phyloP scores from a whole-genome alignment of 768 basidiomycete species.

The Tricholoma bakamatsutake region DNA sequence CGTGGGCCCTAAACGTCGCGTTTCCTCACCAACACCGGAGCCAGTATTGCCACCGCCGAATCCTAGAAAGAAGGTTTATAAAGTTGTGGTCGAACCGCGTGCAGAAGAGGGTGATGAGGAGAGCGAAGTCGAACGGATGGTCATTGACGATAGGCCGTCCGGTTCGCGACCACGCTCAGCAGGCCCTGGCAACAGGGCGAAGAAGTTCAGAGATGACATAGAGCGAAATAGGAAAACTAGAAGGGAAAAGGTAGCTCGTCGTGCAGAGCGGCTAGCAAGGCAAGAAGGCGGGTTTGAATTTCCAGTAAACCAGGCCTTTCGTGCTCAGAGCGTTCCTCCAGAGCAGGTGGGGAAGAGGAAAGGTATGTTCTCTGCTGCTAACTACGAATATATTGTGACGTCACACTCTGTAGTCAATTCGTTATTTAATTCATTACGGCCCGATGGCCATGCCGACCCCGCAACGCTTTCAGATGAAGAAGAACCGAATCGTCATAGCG shows the following conservation, averaged over 20 bases:
- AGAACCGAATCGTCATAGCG: slow-evolving; percentile 24
- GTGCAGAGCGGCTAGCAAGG: slow-evolving; percentile 19
- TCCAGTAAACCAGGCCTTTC: slow-evolving; percentile 7
- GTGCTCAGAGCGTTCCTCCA: slow-evolving; percentile 18
- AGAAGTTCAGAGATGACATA: slow-evolving; percentile 26
- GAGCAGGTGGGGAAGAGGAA: slow-evolving; percentile 39
- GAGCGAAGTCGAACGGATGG: slow-evolving; percentile 47
- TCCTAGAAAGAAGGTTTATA: slow-evolving; percentile 1
- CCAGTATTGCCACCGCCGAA: not conserved
- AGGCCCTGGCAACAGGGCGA: slow-evolving; percentile 14
- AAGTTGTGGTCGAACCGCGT: slow-evolving; percentile 5
- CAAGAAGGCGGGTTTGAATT: slow-evolving; percentile 18
- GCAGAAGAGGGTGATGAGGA: slow-evolving; percentile 30
- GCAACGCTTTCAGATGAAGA: slow-evolving; percentile 27
- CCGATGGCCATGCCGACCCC: slow-evolving; percentile 27
- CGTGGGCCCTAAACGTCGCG: slow-evolving; percentile 13
- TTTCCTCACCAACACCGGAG: slow-evolving; percentile 9
- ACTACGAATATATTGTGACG: not conserved
- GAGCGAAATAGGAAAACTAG: slow-evolving; percentile 28
- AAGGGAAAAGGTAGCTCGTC: slow-evolving; percentile 23
- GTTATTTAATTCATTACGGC: slow-evolving; percentile 29
- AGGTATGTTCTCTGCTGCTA: slow-evolving; percentile 27
- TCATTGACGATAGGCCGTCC: slow-evolving; percentile 31
- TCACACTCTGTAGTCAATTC: slow-evolving; percentile 21
- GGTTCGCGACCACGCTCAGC: slow-evolving; percentile 13